Conservation (phyloP, 768 basidiomycete species). For the Rhizopogon vulgaris region DNA sequence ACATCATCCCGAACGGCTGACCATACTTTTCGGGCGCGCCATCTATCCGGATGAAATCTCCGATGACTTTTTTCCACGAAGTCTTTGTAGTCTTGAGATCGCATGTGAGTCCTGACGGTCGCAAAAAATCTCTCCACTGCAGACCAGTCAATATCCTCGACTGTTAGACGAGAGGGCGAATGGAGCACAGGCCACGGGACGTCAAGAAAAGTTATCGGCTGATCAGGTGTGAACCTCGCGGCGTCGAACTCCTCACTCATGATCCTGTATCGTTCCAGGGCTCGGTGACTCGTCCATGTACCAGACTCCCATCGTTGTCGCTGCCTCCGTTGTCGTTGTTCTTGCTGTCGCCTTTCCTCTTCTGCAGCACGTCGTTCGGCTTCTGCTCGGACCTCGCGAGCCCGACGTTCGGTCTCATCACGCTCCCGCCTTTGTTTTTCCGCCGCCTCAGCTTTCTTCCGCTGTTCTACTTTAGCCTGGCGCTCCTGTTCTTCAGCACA, state of each 20-base stretch:
- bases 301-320: slow-evolving; percentile 52
- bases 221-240: slow-evolving; percentile 45
- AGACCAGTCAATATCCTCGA: slow-evolving; percentile 67
- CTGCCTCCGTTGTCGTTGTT: slow-evolving; percentile 39
- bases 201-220: slow-evolving; percentile 51
- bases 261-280: slow-evolving; percentile 62
- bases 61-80: slow-evolving; percentile 65
- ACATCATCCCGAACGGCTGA: slow-evolving; percentile 51
- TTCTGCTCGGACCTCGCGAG: slow-evolving; percentile 16
- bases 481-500: slow-evolving; percentile 36
- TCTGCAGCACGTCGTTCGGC: slow-evolving; percentile 26
- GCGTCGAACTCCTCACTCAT: slow-evolving; percentile 60
- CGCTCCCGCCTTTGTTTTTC: slow-evolving; percentile 15
- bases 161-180: slow-evolving; percentile 42
- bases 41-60: slow-evolving; percentile 77
- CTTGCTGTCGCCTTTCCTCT: slow-evolving; percentile 32
- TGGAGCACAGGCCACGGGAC: slow-evolving; percentile 75
- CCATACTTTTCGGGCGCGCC: slow-evolving; percentile 63
- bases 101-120: slow-evolving; percentile 44
- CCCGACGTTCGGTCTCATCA: slow-evolving; percentile 22
- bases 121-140: slow-evolving; percentile 69
- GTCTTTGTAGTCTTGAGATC: slow-evolving; percentile 52
- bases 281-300: slow-evolving; percentile 58
- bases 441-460: slow-evolving; percentile 27
- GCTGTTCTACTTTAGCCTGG: slow-evolving; percentile 28